phyloP scores from a whole-genome alignment of 305 asterid species.

The Fraxinus greggii region DNA sequence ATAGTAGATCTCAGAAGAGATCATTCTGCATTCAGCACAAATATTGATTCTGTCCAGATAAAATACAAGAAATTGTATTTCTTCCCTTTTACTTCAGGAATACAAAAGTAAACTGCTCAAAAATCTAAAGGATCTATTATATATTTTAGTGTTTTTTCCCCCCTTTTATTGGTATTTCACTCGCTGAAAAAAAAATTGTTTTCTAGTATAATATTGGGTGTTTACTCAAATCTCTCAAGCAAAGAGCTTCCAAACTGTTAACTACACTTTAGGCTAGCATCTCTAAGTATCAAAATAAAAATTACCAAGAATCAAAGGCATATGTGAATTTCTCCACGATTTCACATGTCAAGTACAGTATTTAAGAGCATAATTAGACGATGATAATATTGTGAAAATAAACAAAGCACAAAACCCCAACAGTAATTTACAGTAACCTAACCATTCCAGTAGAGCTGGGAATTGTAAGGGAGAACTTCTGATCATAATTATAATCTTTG shows the following conservation, averaged over 20 bases:
- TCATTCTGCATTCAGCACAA: not conserved
- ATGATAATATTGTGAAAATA: constrained; percentile 12
- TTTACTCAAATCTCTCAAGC: not conserved
- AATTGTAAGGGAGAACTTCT: constrained; percentile 64
- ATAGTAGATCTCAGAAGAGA: not conserved
- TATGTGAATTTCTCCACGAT: constrained; percentile 2
- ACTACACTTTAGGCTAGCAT: not conserved
- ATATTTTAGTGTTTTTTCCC: not conserved
- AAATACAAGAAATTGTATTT: not conserved
- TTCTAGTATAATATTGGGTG: not conserved
- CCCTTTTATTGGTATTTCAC: not conserved
- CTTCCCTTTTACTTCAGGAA: not conserved
- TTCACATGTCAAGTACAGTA: constrained; percentile 3
- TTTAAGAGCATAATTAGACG: constrained; percentile 5
- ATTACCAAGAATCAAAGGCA: not conserved
- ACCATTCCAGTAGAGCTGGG: constrained; percentile 87
- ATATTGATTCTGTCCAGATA: not conserved
- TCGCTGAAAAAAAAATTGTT: not conserved
- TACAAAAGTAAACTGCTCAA: not conserved
- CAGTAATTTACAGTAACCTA: not conserved
- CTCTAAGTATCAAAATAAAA: not conserved
- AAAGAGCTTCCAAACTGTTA: not conserved
- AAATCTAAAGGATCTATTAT: not conserved
- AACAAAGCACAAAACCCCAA: not conserved
- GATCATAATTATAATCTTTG: constrained; percentile 83